A percentile compares a stretch with the other conserved stretches of the same genome.
Evolutionary conservation across 2,329 filamentous ascomycete genomes (phyloP).

Genomic region (Ceratocystis eucalypticola): DNA sequence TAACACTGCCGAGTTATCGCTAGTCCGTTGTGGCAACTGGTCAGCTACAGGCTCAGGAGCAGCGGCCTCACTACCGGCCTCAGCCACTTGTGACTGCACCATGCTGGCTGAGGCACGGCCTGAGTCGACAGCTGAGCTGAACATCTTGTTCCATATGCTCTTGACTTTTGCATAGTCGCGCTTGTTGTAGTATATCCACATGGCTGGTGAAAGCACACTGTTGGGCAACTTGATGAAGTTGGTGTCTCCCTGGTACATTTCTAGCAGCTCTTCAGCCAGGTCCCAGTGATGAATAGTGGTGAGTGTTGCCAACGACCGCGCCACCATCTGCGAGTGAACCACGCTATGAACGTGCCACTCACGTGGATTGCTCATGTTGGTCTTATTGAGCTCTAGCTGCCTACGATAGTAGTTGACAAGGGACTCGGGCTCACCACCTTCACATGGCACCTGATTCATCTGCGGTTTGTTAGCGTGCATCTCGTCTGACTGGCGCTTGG

Average conservation of each 20-base stretch:
- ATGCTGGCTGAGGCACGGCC: conserved; percentile 17
- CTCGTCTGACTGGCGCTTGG: conserved; percentile 23
- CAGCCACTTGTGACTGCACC: conserved; percentile 27
- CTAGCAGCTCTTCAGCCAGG: conserved; percentile 44
- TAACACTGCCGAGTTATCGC: conserved; percentile 1
- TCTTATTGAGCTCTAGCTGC: conserved; percentile 19
- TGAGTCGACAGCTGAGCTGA: conserved; percentile 19
- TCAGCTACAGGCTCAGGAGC: conserved; percentile 19
- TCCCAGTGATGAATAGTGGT: conserved; percentile 33
- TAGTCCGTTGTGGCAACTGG: neutral
- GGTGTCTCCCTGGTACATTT: conserved; percentile 33
- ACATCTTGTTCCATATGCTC: conserved; percentile 50
- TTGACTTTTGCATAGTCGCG: conserved; percentile 47
- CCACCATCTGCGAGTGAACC: conserved; percentile 23
- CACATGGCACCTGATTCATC: conserved; percentile 22
- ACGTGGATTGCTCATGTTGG: conserved; percentile 22
- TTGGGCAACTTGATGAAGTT: conserved; percentile 33
- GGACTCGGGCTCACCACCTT: conserved; percentile 23
- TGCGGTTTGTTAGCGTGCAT: conserved; percentile 33
- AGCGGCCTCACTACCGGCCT: conserved; percentile 25
- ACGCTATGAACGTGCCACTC: conserved; percentile 20
- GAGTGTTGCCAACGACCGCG: conserved; percentile 27
- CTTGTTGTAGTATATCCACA: conserved; percentile 50
- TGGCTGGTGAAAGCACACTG: conserved; percentile 48
- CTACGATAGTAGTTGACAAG: conserved; percentile 25